Evolutionary conservation across 148 eudicot species (phyloP).

Genomic region (Agrostemma githago): DNA sequence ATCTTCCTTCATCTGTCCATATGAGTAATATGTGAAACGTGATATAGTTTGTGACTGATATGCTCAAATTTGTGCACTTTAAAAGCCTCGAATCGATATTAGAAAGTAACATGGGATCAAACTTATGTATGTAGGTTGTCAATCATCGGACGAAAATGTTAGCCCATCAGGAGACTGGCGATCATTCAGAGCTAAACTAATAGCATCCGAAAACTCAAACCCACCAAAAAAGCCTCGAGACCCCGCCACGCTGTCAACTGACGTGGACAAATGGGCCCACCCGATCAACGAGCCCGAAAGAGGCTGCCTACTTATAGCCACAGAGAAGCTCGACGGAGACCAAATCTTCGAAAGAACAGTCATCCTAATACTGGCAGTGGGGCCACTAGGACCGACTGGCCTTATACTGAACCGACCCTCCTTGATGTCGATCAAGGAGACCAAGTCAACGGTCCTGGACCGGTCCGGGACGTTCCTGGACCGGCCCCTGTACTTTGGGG

Average conservation of each 20-base stretch:
- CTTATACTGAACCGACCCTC: slow-evolving; percentile 83
- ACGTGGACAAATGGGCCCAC: slow-evolving; percentile 76
- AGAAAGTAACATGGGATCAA: too few species aligned
- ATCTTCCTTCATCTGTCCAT: too few species aligned
- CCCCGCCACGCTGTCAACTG: slow-evolving; percentile 15
- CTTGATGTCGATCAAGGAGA: slow-evolving; percentile 88
- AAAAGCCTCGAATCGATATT: too few species aligned
- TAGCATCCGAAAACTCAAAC: slow-evolving; percentile 49
- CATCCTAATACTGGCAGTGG: slow-evolving; percentile 59
- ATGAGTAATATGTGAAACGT: not conserved
- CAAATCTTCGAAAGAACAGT: slow-evolving; percentile 89
- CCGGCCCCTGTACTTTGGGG: slow-evolving; percentile 70
- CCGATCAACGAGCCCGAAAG: slow-evolving; percentile 68
- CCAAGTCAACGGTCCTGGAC: slow-evolving; percentile 51
- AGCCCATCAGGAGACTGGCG: slow-evolving; percentile 60
- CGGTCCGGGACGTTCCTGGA: slow-evolving; percentile 53
- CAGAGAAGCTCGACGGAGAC: slow-evolving; percentile 90
- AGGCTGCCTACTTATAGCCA: slow-evolving; percentile 82
- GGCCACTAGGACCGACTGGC: slow-evolving; percentile 74
- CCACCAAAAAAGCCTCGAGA: slow-evolving; percentile 20
- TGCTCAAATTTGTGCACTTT: not conserved
- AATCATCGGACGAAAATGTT: slow-evolving; percentile 47
- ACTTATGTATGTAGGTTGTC: slow-evolving; percentile 33
- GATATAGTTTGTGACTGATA: too few species aligned
- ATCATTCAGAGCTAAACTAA: slow-evolving; percentile 74